Evolutionary conservation across 805 yeast genomes (phyloP).

Genomic region (Scheffersomyces stipitis): DNA sequence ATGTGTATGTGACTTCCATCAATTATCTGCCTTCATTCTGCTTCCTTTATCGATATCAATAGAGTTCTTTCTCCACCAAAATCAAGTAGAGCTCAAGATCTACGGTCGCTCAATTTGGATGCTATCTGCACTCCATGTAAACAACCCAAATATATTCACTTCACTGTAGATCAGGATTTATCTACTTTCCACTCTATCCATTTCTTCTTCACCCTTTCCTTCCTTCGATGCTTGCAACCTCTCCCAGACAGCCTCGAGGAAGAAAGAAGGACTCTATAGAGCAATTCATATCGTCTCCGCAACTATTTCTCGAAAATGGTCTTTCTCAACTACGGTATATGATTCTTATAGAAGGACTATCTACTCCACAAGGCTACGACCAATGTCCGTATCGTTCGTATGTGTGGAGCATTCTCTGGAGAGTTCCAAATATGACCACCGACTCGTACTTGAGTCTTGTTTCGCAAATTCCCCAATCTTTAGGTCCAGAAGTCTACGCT

Average conservation of each 20-base stretch:
- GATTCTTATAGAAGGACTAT: slow-evolving; percentile 40
- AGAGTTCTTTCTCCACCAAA: too few relatives aligned
- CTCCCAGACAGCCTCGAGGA: slow-evolving; percentile 21
- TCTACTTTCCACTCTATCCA: too few relatives aligned
- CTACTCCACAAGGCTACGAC: slow-evolving; percentile 44
- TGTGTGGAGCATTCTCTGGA: slow-evolving; percentile 77
- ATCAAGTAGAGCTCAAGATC: too few relatives aligned
- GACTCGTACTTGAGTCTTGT: slow-evolving; percentile 53
- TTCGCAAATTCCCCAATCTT: slow-evolving; percentile 47
- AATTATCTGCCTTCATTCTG: too few relatives aligned
- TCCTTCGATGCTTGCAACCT: slow-evolving; percentile 1
- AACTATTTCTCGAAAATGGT: slow-evolving; percentile 47
- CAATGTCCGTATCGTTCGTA: slow-evolving; percentile 68
- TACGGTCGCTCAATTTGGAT: too few relatives aligned
- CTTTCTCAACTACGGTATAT: slow-evolving; percentile 50
- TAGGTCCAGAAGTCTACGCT: slow-evolving; percentile 50
- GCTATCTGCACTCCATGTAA: too few relatives aligned
- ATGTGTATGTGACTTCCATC: too few relatives aligned
- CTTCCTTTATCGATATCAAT: too few relatives aligned
- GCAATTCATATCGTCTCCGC: slow-evolving; percentile 44
- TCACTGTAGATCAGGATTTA: too few relatives aligned
- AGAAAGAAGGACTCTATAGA: slow-evolving; percentile 56
- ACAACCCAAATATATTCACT: too few relatives aligned
- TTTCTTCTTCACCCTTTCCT: too few relatives aligned
- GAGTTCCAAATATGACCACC: slow-evolving; percentile 60